A percentile compares a stretch with the other conserved stretches of the same genome.
These are phyloP conservation scores for Prunus mume DNA, from an alignment of 306 rosid species.

Conservation along the genomic window DNA sequence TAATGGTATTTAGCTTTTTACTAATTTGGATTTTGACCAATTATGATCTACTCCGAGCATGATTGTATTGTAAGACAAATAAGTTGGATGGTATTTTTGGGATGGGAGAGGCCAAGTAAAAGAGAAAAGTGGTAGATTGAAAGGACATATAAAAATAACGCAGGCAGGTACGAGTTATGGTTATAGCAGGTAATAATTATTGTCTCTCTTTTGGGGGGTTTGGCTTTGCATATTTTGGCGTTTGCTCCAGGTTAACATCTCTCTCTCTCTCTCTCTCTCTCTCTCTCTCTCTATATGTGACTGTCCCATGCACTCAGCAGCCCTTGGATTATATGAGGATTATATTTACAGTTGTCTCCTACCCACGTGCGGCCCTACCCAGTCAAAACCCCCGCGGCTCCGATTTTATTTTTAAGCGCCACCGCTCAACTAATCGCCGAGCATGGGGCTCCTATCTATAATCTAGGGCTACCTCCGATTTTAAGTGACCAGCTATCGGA, in stretches of 20 bases:
- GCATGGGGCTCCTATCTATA: neutral
- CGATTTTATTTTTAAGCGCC: neutral
- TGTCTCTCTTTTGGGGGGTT: neutral
- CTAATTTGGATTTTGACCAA: too few species aligned
- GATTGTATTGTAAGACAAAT: too few species aligned
- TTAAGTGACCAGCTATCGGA: too few species aligned
- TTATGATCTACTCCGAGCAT: too few species aligned
- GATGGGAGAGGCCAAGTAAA: neutral
- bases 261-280: too few species aligned
- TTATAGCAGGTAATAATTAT: neutral
- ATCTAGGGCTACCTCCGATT: neutral
- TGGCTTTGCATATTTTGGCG: constrained; percentile 23
- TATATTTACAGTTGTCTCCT: constrained; percentile 31
- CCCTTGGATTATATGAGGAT: neutral
- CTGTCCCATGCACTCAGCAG: neutral
- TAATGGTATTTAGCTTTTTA: too few species aligned
- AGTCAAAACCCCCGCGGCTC: constrained; percentile 1
- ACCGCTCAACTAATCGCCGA: constrained; percentile 13
- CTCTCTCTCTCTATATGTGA: neutral
- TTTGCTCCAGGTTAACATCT: constrained; percentile 19
- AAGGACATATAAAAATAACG: neutral
- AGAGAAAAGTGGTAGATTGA: neutral
- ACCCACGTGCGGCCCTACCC: constrained; percentile 38
- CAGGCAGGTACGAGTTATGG: neutral
- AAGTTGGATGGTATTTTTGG: neutral